Evolutionary conservation across 768 basidiomycete genomes (phyloP).

Genomic region (Stropharia rugosoannulata): DNA sequence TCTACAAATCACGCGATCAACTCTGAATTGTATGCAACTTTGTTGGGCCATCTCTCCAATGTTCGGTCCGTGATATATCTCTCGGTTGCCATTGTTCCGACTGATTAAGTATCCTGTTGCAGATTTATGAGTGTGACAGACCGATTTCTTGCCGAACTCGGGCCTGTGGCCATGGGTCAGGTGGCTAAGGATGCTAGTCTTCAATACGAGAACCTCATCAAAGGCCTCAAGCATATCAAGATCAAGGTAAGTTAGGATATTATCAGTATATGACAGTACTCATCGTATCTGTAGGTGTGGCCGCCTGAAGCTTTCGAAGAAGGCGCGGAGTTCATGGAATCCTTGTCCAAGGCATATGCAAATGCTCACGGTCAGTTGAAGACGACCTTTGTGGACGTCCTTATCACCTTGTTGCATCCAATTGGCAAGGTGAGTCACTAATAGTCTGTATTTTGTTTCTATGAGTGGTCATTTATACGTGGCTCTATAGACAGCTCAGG

Average conservation of each 20-base stretch:
- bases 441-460: not conserved
- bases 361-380: constrained; percentile 86
- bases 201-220: constrained; percentile 82
- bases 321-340: constrained; percentile 87
- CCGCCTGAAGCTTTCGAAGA: constrained; percentile 92
- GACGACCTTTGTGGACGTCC: constrained; percentile 79
- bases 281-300: constrained; percentile 63
- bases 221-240: constrained; percentile 77
- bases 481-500: constrained; percentile 75
- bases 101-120: not conserved
- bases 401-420: constrained; percentile 77
- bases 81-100: not conserved
- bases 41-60: constrained; percentile 83
- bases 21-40: constrained; percentile 76
- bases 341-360: constrained; percentile 78
- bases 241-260: constrained; percentile 56
- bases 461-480: constrained; percentile 2
- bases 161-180: constrained; percentile 70
- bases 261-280: not conserved
- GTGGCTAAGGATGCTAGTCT: constrained; percentile 79
- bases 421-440: constrained; percentile 69
- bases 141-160: constrained; percentile 79
- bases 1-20: constrained; percentile 80
- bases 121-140: constrained; percentile 94
- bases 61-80: constrained; percentile 54